phyloP scores from a whole-genome alignment of 768 basidiomycete species.

The Punctularia strigosozonata region DNA sequence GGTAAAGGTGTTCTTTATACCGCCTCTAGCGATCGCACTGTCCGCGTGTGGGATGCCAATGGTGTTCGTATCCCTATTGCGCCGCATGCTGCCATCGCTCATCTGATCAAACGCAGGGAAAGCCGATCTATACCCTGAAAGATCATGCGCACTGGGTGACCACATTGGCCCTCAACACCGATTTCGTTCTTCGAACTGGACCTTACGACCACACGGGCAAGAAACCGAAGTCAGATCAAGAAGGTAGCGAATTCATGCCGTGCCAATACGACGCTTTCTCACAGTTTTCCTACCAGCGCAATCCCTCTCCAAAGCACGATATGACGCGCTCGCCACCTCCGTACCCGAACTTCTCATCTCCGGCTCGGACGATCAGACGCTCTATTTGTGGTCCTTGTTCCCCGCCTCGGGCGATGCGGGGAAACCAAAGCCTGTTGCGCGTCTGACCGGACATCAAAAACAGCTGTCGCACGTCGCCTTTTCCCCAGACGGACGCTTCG shows the following conservation, averaged over 20 bases:
- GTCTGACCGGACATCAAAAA: conserved; percentile 90
- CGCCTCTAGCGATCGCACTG: conserved; percentile 88
- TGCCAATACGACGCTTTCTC: neutral
- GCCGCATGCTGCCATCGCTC: neutral
- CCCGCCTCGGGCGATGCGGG: conserved; percentile 30
- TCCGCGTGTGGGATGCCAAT: conserved; percentile 89
- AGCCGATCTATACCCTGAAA: conserved; percentile 71
- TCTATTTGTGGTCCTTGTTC: conserved; percentile 91
- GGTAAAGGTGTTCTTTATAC: conserved; percentile 78
- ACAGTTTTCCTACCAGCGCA: conserved; percentile 40
- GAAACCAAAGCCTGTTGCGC: conserved; percentile 57
- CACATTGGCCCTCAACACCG: conserved; percentile 88
- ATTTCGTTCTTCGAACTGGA: conserved; percentile 89
- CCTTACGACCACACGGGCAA: conserved; percentile 87
- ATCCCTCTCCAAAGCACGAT: conserved; percentile 63
- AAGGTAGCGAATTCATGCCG: conserved; percentile 39
- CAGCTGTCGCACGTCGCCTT: conserved; percentile 92
- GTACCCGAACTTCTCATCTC: conserved; percentile 81
- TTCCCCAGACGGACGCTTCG: conserved; percentile 87
- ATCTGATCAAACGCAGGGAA: conserved; percentile 44
- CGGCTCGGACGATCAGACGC: conserved; percentile 95
- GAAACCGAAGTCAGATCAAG: conserved; percentile 65
- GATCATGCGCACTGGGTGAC: conserved; percentile 99
- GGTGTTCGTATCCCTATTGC: conserved; percentile 31
- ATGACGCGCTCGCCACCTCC: conserved; percentile 51